Evolutionary conservation across 2,329 filamentous ascomycete genomes (phyloP), one percentile per base, ranked within the genome.

Genomic region (Cordyceps militaris): DNA sequence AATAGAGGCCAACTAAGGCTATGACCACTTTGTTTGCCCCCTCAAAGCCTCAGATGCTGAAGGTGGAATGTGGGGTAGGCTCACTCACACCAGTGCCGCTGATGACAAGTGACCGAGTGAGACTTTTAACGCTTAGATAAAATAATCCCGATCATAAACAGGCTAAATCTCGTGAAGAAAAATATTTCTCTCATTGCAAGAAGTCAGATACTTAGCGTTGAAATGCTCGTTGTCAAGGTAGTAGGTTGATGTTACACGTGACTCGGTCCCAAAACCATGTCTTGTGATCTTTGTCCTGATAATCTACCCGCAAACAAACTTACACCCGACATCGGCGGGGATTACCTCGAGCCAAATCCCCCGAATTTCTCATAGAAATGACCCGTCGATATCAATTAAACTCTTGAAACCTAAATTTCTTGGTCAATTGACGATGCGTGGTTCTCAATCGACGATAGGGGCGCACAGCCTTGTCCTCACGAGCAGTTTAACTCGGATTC

Each of bases 221-320:
- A n/a, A n/a, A 21, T 21, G 19, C 21, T 30, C 19, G 30, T 19
- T 28, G 30, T 36, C 24, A 30, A 7, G 42, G 21, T 28, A 36
- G 30, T 32, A 9, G n/a, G 14, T 38, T 11, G 30, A 26, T 9
- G 46, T 9, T 44, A 40, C 56, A 58, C 56, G 56, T 58, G 56
- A 58, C 56, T 26, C 43, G 4, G 30, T 26, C 21, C 43, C 48
- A 26, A 54, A 49, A 30, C 43, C 14, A 14, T 6, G 9, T 23
- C 21, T 43, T 19, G 13, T 26, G 13, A 26, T 46, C 19, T 26
- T 9, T n/a, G 42, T 30, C 52, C 28, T 16, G 4, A 55, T 38
- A 53, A 24, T 38, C 51, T 3, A 26, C 23, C 34, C n/a, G n/a
- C n/a, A 24, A 19, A 11, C 42, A 49, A 49, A 24, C 16, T 14